Evolutionary conservation across 169 alveolate genomes (phyloP), one percentile per base, ranked within the genome.

Genomic region (Amoebophrya sp.): DNA sequence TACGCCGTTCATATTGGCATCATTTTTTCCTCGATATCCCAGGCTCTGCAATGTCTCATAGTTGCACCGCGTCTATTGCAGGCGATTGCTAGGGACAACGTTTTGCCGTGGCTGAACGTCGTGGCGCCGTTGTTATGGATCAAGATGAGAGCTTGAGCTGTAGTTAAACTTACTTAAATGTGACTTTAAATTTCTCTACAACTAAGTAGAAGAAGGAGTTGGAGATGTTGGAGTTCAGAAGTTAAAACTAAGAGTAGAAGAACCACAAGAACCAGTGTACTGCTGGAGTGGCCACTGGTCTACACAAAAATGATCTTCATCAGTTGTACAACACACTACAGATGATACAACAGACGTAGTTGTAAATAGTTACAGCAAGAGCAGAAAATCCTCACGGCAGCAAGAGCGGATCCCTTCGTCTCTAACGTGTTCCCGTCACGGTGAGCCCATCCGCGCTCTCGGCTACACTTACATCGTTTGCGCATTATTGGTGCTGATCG

Each of bases 61-160:
- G 95, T 93, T n/a, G 95, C 94, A 14, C 94, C 93, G 47, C 92
- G 94, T 0, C 90, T 93, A 26, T 89, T 93, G n/a, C 93, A 92
- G 77, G 65, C 89, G 65, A 92, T 93, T 54, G 90, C 95, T 0
- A 34, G 91, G 40, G 95, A 91, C 23, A 91, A 91, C 76, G 54
- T 91, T 2, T 41, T 91, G 47, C 92, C 90, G 39, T 38, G 18
- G 0, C 90, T 40, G 36, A 78, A 33, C 10, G 38, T 40, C 24
- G 41, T 77, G 12, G 36, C 54, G 24, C 0, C 26, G 39, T 24
- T 36, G 18, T 38, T 12, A 14, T 24, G 10, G 39, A 40, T 33
- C 29, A 0, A 18, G 39, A 40, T 2, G 36, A 0, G 0, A 0
- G 14, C 54, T 33, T 54, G 29, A 39, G 47, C 40, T 23, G 40